Conservation (phyloP, 208 protist species). For the Trichomonas gallinae region DNA sequence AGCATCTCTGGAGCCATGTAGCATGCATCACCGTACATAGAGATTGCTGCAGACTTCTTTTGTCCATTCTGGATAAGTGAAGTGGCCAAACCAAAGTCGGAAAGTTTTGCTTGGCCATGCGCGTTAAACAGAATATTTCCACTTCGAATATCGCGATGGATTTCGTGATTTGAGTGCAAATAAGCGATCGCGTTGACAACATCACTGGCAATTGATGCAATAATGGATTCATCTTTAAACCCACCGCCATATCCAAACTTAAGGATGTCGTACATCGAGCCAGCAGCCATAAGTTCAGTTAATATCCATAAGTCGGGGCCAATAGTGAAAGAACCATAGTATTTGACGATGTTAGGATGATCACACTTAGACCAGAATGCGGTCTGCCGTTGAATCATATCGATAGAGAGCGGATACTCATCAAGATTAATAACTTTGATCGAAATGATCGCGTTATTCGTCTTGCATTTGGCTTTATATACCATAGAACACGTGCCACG, state of each 20-base stretch:
- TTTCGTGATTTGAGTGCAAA: conserved; percentile 30
- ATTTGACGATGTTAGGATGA: neutral
- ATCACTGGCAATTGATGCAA: conserved; percentile 34
- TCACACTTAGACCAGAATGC: neutral
- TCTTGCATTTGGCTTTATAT: neutral
- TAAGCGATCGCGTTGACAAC: conserved; percentile 25
- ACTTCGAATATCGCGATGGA: conserved; percentile 36
- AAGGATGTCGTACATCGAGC: neutral
- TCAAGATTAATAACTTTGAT: neutral
- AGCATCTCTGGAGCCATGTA: conserved; percentile 42
- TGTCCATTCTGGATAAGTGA: conserved; percentile 19
- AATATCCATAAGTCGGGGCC: neutral
- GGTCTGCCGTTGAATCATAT: neutral
- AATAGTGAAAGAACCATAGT: neutral
- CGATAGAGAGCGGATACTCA: neutral
- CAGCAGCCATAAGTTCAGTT: neutral
- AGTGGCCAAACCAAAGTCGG: conserved; percentile 38
- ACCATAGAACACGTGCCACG: neutral
- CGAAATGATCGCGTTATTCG: neutral
- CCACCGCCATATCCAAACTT: neutral
- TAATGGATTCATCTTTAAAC: neutral
- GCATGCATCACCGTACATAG: conserved; percentile 22
- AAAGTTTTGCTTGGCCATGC: conserved; percentile 34
- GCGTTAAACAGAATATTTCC: conserved; percentile 35
- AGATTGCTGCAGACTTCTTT: conserved; percentile 24